Base-by-base conservation (phyloP, 768 basidiomycete genomes). In the Saitozyma sp. region DNA sequence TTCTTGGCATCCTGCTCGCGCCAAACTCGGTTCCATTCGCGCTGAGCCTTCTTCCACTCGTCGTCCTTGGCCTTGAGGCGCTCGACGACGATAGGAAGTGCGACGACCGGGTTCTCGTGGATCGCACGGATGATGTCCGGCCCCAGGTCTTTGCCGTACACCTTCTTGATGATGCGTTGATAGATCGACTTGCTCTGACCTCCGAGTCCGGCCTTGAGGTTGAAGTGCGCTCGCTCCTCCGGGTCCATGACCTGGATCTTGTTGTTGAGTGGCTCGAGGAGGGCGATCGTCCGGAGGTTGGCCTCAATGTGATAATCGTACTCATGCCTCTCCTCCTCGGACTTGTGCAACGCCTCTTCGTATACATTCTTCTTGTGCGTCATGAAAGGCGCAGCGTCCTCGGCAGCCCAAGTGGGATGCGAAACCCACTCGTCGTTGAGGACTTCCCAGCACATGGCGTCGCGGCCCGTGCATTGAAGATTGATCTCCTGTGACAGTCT, bases 401-500 rank as follows among this genome's bases (percentile, higher is more conserved):
- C 95, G 19, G 92, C 94, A 9, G 92, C 92, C 91, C 93, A 96
- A 1, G 93, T 95, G 3, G 96, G 95, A 78, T 98, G 95, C 13
- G 95, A 96, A 10, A 98, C 92, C 95, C 96, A 98, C 68, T 89
- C 86, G 74, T 98, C 94, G 76, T 99, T 99, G 51, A 99, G 85
- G 38, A 99, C 93, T 38, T 92, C 92, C 77, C 93, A 90, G 76
- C 91, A 94, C 59, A 97, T 88, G 65, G 92, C 87, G 71, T 97
- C 94, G 38, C 96, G 88, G 10, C 90, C 94, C 3, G 96, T 96
- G 77, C 96, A 98, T 37, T 92, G 90, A 17, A 97, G 80, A 46
- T 86, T 84, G 66, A 89, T 86, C 82, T 98, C 95, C 93, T 96
- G 70, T 14, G 6, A 16, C 14, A 52, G 56, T 70, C 67, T 39